Evolutionary conservation across 371 early-diverging fungal species (phyloP), one percentile per base, ranked within the genome.

Genomic region (Saksenaea oblongispora): DNA sequence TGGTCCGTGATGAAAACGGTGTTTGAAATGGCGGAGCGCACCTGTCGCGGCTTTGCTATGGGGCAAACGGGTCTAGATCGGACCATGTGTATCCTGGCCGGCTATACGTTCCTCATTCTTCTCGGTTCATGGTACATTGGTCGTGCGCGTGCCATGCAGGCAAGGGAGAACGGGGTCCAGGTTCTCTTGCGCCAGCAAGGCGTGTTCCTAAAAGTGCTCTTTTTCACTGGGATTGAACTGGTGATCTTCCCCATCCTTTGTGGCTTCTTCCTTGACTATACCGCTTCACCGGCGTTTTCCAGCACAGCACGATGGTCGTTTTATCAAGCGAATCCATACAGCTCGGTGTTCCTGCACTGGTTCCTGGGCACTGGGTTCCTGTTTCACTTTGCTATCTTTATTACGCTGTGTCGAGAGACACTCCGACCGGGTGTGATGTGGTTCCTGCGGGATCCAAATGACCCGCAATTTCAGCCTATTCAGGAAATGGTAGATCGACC

Each of bases 361-460:
- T 85, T 95, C 61, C 71, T 86, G 0, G 97, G 97, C 0, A 93
- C 96, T 7, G 83, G 84, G 2, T 94, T 94, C 69, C 93, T 95
- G 89, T 90, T 92, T 63, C 85, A 91, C 58, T 91, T 95, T 77
- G 88, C 96, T 1, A 69, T 83, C 7, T 91, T 93, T 67, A 85
- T 95, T 17, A 60, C 84, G 14, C 73, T 83, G 28, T 88, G 91
- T 17, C 84, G 95, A 13, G 84, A 86, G 39, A 80, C 91, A 1
- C 84, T 95, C 17, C 87, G 96, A 0, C 91, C 91, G 0, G 95
- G 95, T n/a, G 92, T 95, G 28, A 79, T 95, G 79, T 95, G 94
- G 93, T 95, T 96, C 69, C 88, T 95, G 54, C 88, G 93, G 24
- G 94, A 96, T 63, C 96, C 97, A 2, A 91, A 92, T 56, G 96